Base-by-base conservation (phyloP, 805 yeast genomes). In the Cyberlindnera suaveolens region DNA sequence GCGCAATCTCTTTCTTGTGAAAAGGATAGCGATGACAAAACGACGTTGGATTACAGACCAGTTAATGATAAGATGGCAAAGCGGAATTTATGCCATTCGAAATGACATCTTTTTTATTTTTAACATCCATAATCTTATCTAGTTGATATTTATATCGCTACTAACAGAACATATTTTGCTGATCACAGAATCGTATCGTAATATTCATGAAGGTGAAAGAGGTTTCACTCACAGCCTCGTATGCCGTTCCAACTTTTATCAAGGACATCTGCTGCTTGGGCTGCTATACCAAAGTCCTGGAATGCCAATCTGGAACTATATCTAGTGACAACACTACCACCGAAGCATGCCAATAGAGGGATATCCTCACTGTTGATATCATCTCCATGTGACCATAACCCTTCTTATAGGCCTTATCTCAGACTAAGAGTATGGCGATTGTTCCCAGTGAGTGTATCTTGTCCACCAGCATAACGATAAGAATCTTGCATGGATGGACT, bases 1-100 rank as follows among this genome's bases (percentile, higher is more conserved):
- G 91, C 91, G 74, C 99, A 91, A 71, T 76, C 97, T 39, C 72
- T 91, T 63, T 87, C n/a, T n/a, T n/a, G n/a, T n/a, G n/a, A n/a
- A n/a, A n/a, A n/a, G n/a, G n/a, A n/a, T n/a, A n/a, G n/a, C n/a
- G n/a, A n/a, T n/a, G n/a, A n/a, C n/a, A n/a, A n/a, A n/a, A n/a
- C n/a, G n/a, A n/a, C n/a, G n/a, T n/a, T n/a, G n/a, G n/a, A n/a
- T n/a, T n/a, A n/a, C n/a, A n/a, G n/a, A n/a, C n/a, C n/a, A n/a
- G n/a, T n/a, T n/a, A n/a, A n/a, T 10, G 34, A 9, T 15, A 10
- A 10, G 8, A 15, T n/a, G 14, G 33, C 5, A 18, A 18, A 5
- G 15, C 5, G 16, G 34, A 6, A 17, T 18, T 15, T 14, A 15
- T 14, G 14, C 14, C 14, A 6, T 30, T 6, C 2, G 14, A 30